Conservation (phyloP, 495 filamentous ascomycete genomes). For the Melanomma pulvis-pyrius region DNA sequence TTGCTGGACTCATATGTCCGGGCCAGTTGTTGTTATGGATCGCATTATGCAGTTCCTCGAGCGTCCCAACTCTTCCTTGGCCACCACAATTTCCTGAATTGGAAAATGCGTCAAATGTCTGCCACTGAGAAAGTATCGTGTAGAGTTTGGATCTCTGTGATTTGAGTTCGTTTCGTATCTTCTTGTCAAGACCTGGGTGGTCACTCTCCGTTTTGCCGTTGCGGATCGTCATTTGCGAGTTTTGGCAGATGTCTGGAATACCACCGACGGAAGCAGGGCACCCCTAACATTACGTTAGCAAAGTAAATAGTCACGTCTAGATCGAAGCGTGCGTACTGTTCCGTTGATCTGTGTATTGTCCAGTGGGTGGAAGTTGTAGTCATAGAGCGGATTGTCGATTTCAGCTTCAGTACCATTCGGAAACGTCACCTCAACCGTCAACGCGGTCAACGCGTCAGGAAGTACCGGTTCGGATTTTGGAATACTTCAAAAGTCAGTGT, state of each 20-base stretch:
- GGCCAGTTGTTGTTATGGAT: slow-evolving; percentile 9
- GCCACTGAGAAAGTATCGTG: slow-evolving; percentile 12
- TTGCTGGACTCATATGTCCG: slow-evolving; percentile 17
- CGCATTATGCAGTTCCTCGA: slow-evolving; percentile 16
- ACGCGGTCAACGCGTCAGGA: slow-evolving; percentile 6
- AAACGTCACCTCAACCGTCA: slow-evolving; percentile 20
- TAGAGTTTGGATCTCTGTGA: slow-evolving; percentile 1
- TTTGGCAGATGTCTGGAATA: slow-evolving; percentile 14
- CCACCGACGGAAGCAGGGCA: slow-evolving; percentile 15
- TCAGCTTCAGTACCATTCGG: slow-evolving; percentile 19
- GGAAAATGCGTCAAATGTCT: slow-evolving; percentile 11
- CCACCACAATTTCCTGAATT: background rate
- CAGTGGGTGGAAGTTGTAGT: slow-evolving; percentile 33
- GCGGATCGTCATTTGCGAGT: slow-evolving; percentile 12
- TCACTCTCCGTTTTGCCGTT: background rate
- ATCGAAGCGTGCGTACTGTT: slow-evolving; percentile 6
- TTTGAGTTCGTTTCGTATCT: background rate
- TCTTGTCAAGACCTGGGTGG: slow-evolving; percentile 11
- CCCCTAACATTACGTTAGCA: slow-evolving; percentile 5
- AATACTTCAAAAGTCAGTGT: background rate
- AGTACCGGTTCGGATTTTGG: slow-evolving; percentile 20
- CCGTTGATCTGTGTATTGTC: slow-evolving; percentile 32
- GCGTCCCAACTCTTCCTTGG: background rate
- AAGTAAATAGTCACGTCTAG: background rate
- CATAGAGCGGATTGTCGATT: slow-evolving; percentile 28